Percentiles rank a stretch among this genome's conserved stretches.
These are phyloP conservation scores for Arabidopsis thaliana DNA, from an alignment of 345 rosid species.

Conservation along the genomic window TAIR10.1 NC_003070.9:25504001-25504500, in stretches of 20 bases:
- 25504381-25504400: slow-evolving; percentile 49
- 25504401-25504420: slow-evolving; percentile 56
- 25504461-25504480: slow-evolving; percentile 56
- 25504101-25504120: slow-evolving; percentile 52
- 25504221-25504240: slow-evolving; percentile 72
- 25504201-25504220: slow-evolving; percentile 72
- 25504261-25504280: slow-evolving; percentile 45
- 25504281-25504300: slow-evolving; percentile 32
- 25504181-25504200: slow-evolving; percentile 47
- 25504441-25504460: slow-evolving; percentile 47
- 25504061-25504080: not conserved
- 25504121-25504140: slow-evolving; percentile 50
- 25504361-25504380: slow-evolving; percentile 46
- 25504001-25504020: too few species aligned
- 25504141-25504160: slow-evolving; percentile 52
- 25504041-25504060: slow-evolving; percentile 7
- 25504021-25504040: not conserved
- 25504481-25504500: slow-evolving; percentile 49
- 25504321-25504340: slow-evolving; percentile 53
- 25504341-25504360: slow-evolving; percentile 72
- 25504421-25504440: slow-evolving; percentile 47
- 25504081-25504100: slow-evolving; percentile 24
- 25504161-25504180: slow-evolving; percentile 48
- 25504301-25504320: slow-evolving; percentile 56
- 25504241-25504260: slow-evolving; percentile 49